Base-by-base conservation (phyloP, 2,329 filamentous ascomycete genomes). In the Alternaria hordeiaustralica region DNA sequence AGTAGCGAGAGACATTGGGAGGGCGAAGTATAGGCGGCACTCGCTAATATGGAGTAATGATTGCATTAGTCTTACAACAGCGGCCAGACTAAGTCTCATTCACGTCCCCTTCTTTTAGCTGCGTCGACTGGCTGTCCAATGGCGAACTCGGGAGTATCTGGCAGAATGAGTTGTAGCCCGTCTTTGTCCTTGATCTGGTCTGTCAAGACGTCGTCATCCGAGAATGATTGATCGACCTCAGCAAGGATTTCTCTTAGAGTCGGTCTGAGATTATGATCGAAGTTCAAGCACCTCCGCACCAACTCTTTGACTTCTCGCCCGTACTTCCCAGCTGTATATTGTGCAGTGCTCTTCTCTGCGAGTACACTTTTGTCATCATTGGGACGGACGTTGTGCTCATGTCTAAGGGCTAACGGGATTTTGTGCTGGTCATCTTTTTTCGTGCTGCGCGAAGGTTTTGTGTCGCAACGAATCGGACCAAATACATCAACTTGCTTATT, bases 261-360 rank as follows among this genome's bases (percentile, higher is more conserved):
- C 4, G 45, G 45, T 15, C 45, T 47, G 33, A 9, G 15, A 36
- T 36, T 36, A n/a, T 47, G 45, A 25, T 26, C 15, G 21, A 25
- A 47, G 21, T 26, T 47, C 45, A 47, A 47, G 45, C 45, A 47
- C 25, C 21, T 47, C 21, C 45, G 45, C 45, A 47, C 45, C 4
- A 47, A 15, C 15, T 47, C 45, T 23, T 47, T 47, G 23, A 47
- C 25, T 13, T 47, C 11, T 26, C 5, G 45, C 25, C 45, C 21
- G 25, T 47, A 47, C 45, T 47, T 25, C 15, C 23, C 23, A n/a
- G 45, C 45, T 15, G 45, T 25, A 47, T 15, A 25, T 10, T 47
- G 23, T 10, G 45, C 12, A 8, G 5, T 15, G 45, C 45, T 47
- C 8, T 47, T 5, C 13, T 9, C 15, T 25, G 25, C 25, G 15